Evolutionary conservation across 345 rosid species (phyloP), one percentile per base, ranked within the genome.

Genomic region (Isatis tinctoria): DNA sequence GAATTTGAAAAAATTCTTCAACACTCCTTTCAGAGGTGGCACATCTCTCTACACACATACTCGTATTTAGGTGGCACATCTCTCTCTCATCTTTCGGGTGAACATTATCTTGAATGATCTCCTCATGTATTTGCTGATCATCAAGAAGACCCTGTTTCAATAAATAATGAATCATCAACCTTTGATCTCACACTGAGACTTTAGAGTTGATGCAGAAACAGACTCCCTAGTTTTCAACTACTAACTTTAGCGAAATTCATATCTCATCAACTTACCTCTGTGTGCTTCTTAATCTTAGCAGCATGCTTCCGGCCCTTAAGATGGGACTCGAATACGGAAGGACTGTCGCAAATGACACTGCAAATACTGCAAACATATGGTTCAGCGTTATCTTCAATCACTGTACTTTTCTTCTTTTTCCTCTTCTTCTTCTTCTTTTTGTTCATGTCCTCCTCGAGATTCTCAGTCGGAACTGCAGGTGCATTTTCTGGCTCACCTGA

Each of bases 141-240:
- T 83, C 87, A 79, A 78, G 72, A 67, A 73, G 74, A 44, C 66
- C 74, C 75, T 85, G 85, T 80, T 85, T 93, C 81, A 84, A 70
- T 64, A 82, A 22, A 70, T 68, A 74, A 80, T 65, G 82, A 67
- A 60, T 88, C 91, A 33, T 49, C 30, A 51, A 89, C 85, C 70
- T 77, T 83, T 90, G 75, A 85, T 83, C 80, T 87, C 92, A 76
- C 86, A 83, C 52, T 86, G 87, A 0, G 86, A 87, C 65, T 85
- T 88, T 56, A 86, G 78, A 24, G 83, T 72, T 36, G 72, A 61
- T 27, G 75, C 80, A 69, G 87, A 83, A 67, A 83, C 67, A 14
- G 85, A 81, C 69, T 84, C 36, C 33, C 59, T 13, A 53, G 35
- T 10, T 56, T 56, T 32, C 3, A 22, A 24, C 30, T 51, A 45